phyloP scores from a whole-genome alignment of 805 yeast species.

The Hanseniaspora meyeri region DNA sequence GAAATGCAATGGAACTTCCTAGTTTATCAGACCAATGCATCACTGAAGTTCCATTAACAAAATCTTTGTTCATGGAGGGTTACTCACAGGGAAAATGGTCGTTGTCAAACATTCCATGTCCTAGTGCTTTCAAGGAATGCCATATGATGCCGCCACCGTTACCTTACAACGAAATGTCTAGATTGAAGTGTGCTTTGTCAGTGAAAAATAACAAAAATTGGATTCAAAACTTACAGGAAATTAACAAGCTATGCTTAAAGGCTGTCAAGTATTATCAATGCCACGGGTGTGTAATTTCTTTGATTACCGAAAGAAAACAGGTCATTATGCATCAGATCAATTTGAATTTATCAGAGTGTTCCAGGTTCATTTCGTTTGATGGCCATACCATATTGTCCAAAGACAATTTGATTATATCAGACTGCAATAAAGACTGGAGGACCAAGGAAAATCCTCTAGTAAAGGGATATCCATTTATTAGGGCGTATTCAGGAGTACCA shows the following conservation, averaged over 20 bases:
- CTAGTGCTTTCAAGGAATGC: slow-evolving; percentile 36
- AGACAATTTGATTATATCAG: slow-evolving; percentile 41
- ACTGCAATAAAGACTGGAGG: slow-evolving; percentile 64
- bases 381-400: slow-evolving; percentile 54
- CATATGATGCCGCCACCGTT: slow-evolving; percentile 52
- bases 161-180: slow-evolving; percentile 36
- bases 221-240: slow-evolving; percentile 30
- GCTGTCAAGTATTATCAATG: slow-evolving; percentile 35
- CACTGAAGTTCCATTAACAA: slow-evolving; percentile 33
- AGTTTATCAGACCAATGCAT: neutral
- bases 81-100: slow-evolving; percentile 48
- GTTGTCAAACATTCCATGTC: slow-evolving; percentile 42
- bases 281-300: slow-evolving; percentile 45
- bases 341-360: slow-evolving; percentile 38
- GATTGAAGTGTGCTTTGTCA: slow-evolving; percentile 35
- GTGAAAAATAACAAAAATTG: slow-evolving; percentile 37
- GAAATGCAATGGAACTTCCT: neutral
- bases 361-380: slow-evolving; percentile 49
- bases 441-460: slow-evolving; percentile 51
- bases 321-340: slow-evolving; percentile 39
- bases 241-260: slow-evolving; percentile 31
- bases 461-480: slow-evolving; percentile 44
- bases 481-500: slow-evolving; percentile 57
- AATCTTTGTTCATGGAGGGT: slow-evolving; percentile 43
- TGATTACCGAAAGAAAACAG: slow-evolving; percentile 40